A percentile compares a stretch with the other conserved stretches of the same genome.
phyloP scores from a whole-genome alignment of 306 rosid species.

The Vicia sativa region DNA sequence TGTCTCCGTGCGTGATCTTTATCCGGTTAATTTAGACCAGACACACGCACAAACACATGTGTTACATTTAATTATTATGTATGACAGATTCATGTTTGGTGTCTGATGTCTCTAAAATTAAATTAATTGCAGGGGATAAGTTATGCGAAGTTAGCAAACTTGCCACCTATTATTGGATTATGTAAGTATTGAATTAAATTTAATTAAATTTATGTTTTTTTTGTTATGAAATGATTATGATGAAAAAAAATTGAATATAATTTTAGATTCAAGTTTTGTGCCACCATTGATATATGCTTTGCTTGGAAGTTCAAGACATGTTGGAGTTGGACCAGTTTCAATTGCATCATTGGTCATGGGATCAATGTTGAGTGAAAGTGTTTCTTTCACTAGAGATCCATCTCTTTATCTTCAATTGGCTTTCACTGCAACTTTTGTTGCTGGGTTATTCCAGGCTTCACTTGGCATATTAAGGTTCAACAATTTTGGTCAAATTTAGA shows the following conservation, averaged over 20 bases:
- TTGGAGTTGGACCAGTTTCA: constrained; percentile 95
- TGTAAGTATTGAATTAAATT: constrained; percentile 50
- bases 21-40: too few species aligned
- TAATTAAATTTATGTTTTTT: background rate
- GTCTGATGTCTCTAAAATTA: background rate
- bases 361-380: constrained; percentile 79
- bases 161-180: constrained; percentile 93
- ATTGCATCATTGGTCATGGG: constrained; percentile 98
- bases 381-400: constrained; percentile 61
- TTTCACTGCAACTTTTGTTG: constrained; percentile 89
- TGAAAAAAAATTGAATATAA: background rate
- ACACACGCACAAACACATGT: too few species aligned
- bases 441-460: constrained; percentile 87
- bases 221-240: background rate
- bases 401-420: constrained; percentile 76
- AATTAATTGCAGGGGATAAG: constrained; percentile 78
- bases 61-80: too few species aligned
- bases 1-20: too few species aligned
- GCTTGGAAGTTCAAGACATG: constrained; percentile 91
- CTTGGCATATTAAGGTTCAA: constrained; percentile 79
- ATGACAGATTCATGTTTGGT: background rate
- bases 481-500: background rate
- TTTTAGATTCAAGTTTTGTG: constrained; percentile 93
- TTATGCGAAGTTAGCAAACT: constrained; percentile 90
- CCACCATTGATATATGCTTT: constrained; percentile 88